Conservation (phyloP, 192 early-diverging fungal genomes). For the Phycomyces nitens region DNA sequence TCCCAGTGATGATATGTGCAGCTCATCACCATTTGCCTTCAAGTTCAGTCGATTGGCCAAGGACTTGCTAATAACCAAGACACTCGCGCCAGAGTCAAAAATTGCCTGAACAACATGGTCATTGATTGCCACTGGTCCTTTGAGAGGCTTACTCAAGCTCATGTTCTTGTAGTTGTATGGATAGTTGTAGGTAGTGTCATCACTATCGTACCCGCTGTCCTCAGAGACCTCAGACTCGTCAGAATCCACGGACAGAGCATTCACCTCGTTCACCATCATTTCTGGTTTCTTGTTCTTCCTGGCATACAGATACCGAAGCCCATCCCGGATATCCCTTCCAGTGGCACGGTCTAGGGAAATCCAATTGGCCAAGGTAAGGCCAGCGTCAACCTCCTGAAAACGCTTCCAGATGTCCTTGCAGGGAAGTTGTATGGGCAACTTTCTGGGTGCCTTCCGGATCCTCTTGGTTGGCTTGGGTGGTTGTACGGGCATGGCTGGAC, state of each 20-base stretch:
- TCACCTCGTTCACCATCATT: background rate
- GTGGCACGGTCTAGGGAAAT: background rate
- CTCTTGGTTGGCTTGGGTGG: background rate
- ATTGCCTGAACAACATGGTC: background rate
- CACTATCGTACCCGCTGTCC: background rate
- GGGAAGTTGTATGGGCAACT: background rate
- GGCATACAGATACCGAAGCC: background rate
- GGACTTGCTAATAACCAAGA: background rate
- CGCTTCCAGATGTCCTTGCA: background rate
- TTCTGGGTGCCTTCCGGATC: background rate
- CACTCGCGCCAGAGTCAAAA: slow-evolving; percentile 12
- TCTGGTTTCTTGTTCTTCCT: background rate
- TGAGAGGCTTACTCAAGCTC: background rate
- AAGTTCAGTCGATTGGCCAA: background rate
- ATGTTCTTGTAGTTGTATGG: slow-evolving; percentile 1
- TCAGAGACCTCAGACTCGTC: background rate
- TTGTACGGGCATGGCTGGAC: background rate
- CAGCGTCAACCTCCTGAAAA: background rate
- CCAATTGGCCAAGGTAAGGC: background rate
- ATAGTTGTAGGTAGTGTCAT: background rate
- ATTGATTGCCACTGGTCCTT: background rate
- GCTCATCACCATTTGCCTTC: background rate
- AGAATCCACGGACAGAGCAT: background rate
- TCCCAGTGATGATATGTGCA: background rate
- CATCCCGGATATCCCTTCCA: background rate